Percentiles rank a stretch among this genome's conserved stretches.
phyloP scores from a whole-genome alignment of 805 yeast genomes.

The Hanseniaspora pseudoguilliermondii region DNA sequence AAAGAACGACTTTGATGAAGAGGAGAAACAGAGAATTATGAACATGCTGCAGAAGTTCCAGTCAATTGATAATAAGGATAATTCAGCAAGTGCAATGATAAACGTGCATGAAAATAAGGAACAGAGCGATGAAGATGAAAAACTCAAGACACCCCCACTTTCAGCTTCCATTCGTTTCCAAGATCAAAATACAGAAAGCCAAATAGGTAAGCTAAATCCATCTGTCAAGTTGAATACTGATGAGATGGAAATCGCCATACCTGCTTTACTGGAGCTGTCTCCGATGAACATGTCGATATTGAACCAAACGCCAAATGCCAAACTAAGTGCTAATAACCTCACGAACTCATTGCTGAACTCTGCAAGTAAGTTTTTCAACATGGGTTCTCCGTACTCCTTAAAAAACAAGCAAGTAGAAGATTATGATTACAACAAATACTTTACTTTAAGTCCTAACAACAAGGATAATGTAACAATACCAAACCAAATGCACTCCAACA shows the following conservation, averaged over 20 bases:
- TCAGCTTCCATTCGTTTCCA: slow-evolving; percentile 1
- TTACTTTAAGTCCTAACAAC: slow-evolving; percentile 7
- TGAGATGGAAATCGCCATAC: slow-evolving; percentile 9
- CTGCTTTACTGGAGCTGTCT: slow-evolving; percentile 6
- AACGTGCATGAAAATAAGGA: not conserved
- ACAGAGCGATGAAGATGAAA: not conserved
- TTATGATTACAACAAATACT: slow-evolving; percentile 9
- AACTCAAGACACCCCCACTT: slow-evolving; percentile 6
- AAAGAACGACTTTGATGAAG: not conserved
- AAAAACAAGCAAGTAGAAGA: slow-evolving; percentile 5
- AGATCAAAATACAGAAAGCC: not conserved
- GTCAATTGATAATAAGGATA: not conserved
- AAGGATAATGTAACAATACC: slow-evolving; percentile 13
- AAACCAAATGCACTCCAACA: not conserved
- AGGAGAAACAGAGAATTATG: slow-evolving; percentile 3
- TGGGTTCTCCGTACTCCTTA: slow-evolving; percentile 7
- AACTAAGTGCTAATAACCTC: not conserved
- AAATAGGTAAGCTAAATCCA: not conserved
- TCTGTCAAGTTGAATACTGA: slow-evolving; percentile 1
- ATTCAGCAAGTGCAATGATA: not conserved
- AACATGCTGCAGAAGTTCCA: slow-evolving; percentile 2
- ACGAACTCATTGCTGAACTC: slow-evolving; percentile 4
- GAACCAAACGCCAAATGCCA: slow-evolving; percentile 9
- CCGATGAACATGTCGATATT: slow-evolving; percentile 10
- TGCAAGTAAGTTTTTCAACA: slow-evolving; percentile 4